A percentile compares a stretch with the other conserved stretches of the same genome.
Evolutionary conservation across 306 rosid species (phyloP).

Genomic region (Nissolia schottii): DNA sequence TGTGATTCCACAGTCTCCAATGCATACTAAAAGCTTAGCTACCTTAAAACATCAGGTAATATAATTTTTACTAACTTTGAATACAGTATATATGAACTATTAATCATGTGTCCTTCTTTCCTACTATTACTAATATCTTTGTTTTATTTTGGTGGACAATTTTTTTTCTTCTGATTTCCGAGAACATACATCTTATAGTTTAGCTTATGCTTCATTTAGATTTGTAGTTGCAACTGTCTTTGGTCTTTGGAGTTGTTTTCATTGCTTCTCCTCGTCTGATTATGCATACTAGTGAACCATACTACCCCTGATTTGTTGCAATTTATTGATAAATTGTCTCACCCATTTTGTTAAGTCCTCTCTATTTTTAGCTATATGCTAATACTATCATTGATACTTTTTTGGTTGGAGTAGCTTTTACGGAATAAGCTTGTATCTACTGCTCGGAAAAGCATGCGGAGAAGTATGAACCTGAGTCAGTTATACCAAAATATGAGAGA

Average conservation of each 20-base stretch:
- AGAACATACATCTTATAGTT: neutral
- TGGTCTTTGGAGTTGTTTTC: neutral
- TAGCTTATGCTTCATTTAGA: neutral
- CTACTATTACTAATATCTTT: neutral
- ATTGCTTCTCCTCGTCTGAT: neutral
- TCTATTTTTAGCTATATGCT: neutral
- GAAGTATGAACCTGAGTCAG: conserved; percentile 70
- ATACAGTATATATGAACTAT: neutral
- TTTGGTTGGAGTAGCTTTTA: conserved; percentile 57
- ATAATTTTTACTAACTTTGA: conserved; percentile 5
- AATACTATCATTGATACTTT: conserved; percentile 8
- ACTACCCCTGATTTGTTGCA: neutral
- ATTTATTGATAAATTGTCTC: neutral
- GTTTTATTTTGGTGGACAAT: neutral
- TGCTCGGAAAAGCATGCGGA: conserved; percentile 67
- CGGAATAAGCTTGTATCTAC: conserved; percentile 74
- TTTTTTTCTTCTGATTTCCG: neutral
- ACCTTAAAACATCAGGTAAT: conserved; percentile 90
- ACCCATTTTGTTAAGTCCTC: neutral
- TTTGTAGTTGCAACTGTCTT: neutral
- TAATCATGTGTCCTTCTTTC: neutral
- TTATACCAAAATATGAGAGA: conserved; percentile 78
- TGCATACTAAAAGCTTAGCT: conserved; percentile 98
- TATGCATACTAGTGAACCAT: neutral
- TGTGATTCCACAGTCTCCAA: conserved; percentile 97